A percentile compares a stretch with the other conserved stretches of the same genome.
Evolutionary conservation across 2,329 filamentous ascomycete genomes (phyloP).

Genomic region (Neofusicoccum umdonicola): DNA sequence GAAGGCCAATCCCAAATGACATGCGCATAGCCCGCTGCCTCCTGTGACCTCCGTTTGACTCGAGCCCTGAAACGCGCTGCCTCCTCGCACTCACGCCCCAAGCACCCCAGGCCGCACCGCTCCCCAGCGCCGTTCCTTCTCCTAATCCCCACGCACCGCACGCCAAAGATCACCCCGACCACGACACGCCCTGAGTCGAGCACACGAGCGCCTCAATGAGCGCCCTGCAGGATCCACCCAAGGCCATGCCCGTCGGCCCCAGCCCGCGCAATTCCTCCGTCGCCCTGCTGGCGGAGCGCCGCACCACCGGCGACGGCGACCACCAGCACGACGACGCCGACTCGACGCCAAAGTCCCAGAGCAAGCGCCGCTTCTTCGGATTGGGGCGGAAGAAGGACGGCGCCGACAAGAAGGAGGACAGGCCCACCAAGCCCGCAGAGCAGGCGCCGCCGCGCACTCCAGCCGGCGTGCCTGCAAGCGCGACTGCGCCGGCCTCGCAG

Average conservation of each 20-base stretch:
- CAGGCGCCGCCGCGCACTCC: background rate
- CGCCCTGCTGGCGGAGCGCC: slow-evolving; percentile 24
- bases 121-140: background rate
- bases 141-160: background rate
- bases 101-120: background rate
- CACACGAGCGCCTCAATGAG: slow-evolving; percentile 23
- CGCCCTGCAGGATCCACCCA: slow-evolving; percentile 23
- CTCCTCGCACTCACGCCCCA: background rate
- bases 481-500: background rate
- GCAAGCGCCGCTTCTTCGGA: slow-evolving; percentile 37
- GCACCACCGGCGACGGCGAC: slow-evolving; percentile 11
- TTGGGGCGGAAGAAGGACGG: slow-evolving; percentile 36
- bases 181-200: background rate
- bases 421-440: background rate
- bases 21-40: background rate
- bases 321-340: slow-evolving; percentile 22
- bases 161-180: background rate
- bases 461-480: slow-evolving; percentile 8
- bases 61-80: slow-evolving; percentile 3
- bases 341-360: slow-evolving; percentile 18
- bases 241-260: slow-evolving; percentile 18
- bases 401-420: slow-evolving; percentile 20
- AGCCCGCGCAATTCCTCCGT: slow-evolving; percentile 24
- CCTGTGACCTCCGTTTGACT: slow-evolving; percentile 10
- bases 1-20: background rate